phyloP scores from a whole-genome alignment of 169 alveolate genomes.

The Eimeria praecox region DNA sequence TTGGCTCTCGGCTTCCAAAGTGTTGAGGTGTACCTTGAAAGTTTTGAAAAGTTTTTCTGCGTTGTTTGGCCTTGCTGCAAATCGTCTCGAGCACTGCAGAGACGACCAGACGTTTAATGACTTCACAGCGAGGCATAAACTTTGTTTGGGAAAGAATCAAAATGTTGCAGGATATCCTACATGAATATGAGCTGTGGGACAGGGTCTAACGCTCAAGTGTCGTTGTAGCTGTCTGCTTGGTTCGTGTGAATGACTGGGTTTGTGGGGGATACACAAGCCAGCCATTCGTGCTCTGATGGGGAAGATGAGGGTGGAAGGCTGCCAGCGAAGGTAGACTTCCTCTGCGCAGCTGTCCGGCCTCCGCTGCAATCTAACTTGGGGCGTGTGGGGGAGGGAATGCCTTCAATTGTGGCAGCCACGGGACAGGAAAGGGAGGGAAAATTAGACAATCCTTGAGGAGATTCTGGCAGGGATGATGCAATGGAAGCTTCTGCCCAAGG shows the following conservation, averaged over 20 bases:
- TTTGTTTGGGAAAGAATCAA: too few relatives aligned
- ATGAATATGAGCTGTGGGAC: not conserved
- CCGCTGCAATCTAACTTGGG: not conserved
- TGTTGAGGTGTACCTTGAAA: not conserved
- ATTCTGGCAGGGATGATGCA: conserved; percentile 54
- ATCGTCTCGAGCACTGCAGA: not conserved
- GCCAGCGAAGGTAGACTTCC: not conserved
- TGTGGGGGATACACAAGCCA: conserved; percentile 60
- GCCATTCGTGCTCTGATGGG: conserved; percentile 58
- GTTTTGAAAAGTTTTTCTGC: not conserved
- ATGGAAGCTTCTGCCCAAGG: conserved; percentile 67
- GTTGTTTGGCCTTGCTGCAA: not conserved
- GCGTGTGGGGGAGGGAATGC: conserved; percentile 8
- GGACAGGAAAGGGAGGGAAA: conserved; percentile 65
- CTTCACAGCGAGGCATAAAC: not conserved
- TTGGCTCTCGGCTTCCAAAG: not conserved
- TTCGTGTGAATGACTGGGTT: not conserved
- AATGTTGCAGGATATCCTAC: not conserved
- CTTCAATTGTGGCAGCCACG: conserved; percentile 55
- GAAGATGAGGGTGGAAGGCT: conserved; percentile 16
- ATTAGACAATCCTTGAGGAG: conserved; percentile 49
- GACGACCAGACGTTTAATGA: not conserved
- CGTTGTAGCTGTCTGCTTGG: not conserved
- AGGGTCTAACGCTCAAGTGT: not conserved
- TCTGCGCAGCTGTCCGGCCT: not conserved